Percentiles rank a stretch among this genome's conserved stretches.
Conservation (phyloP, 1,284 basidiomycete species). For the Coriolopsis trogii region DNA sequence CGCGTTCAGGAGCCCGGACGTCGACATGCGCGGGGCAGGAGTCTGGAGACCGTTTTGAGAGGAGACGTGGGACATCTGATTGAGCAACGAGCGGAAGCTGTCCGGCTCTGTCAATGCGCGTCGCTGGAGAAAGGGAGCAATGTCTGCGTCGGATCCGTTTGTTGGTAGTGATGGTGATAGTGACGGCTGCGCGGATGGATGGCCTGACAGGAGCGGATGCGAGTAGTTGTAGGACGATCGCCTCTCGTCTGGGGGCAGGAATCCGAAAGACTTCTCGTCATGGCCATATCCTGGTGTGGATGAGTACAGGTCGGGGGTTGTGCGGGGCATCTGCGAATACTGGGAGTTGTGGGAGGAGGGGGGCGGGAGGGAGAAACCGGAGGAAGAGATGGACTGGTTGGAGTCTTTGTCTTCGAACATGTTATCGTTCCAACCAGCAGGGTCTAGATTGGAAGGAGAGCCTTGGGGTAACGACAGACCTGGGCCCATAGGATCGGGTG, state of each 20-base stretch:
- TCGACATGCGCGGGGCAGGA: conserved; percentile 18
- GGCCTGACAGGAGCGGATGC: conserved; percentile 44
- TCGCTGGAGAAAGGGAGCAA: conserved; percentile 38
- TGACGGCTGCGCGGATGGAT: conserved; percentile 34
- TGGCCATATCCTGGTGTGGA: conserved; percentile 38
- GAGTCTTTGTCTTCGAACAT: conserved; percentile 57
- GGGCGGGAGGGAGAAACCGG: conserved; percentile 41
- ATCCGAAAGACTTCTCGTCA: conserved; percentile 29
- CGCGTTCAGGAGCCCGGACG: conserved; percentile 14
- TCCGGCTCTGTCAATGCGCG: conserved; percentile 56
- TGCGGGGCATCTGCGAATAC: conserved; percentile 43
- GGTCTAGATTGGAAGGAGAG: conserved; percentile 52
- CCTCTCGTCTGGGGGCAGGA: conserved; percentile 44
- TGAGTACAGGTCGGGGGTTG: conserved; percentile 43
- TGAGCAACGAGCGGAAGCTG: conserved; percentile 39
- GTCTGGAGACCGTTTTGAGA: conserved; percentile 19
- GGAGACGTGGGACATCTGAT: conserved; percentile 19
- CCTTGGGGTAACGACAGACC: conserved; percentile 42
- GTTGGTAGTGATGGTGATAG: conserved; percentile 30
- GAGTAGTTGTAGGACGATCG: conserved; percentile 49
- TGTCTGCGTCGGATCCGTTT: conserved; percentile 26
- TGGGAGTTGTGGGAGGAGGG: conserved; percentile 38
- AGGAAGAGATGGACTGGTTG: conserved; percentile 42
- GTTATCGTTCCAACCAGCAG: conserved; percentile 57
- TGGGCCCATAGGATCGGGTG: conserved; percentile 35